phyloP scores from a whole-genome alignment of 768 basidiomycete species.

The Suillus americanus region DNA sequence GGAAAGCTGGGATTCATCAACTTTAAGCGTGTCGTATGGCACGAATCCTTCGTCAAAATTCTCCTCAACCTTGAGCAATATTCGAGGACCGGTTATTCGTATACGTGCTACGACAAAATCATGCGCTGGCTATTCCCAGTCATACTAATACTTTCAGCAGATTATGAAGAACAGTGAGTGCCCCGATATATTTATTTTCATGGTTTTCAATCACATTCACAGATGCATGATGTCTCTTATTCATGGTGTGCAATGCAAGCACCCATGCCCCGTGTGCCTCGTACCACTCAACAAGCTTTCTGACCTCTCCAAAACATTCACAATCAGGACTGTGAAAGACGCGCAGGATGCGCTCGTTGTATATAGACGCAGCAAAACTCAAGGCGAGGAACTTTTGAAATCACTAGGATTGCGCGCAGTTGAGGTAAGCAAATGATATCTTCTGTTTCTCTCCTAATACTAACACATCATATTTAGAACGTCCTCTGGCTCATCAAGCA shows the following conservation, averaged over 20 bases:
- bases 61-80: slow-evolving; percentile 8
- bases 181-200: not conserved
- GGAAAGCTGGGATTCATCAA: slow-evolving; percentile 14
- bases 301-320: slow-evolving; percentile 12
- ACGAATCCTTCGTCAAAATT: slow-evolving; percentile 17
- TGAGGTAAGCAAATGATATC: not conserved
- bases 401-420: slow-evolving; percentile 3
- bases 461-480: slow-evolving; percentile 15
- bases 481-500: not conserved
- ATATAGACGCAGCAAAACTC: slow-evolving; percentile 1
- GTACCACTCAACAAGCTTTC: slow-evolving; percentile 27
- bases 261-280: slow-evolving; percentile 38
- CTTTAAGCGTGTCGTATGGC: slow-evolving; percentile 10
- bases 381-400: slow-evolving; percentile 5
- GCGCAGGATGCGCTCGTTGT: not conserved
- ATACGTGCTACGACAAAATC: slow-evolving; percentile 10
- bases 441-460: slow-evolving; percentile 10
- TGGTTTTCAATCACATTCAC: not conserved
- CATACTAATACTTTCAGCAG: slow-evolving; percentile 24
- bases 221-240: slow-evolving; percentile 36
- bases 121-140: slow-evolving; percentile 17
- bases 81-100: slow-evolving; percentile 13
- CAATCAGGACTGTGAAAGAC: not conserved
- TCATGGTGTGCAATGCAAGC: slow-evolving; percentile 24
- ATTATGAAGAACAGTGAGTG: slow-evolving; percentile 29